Percentiles rank a stretch among this genome's conserved stretches.
Evolutionary conservation across 2,329 filamentous ascomycete species (phyloP).

Genomic region (Lasiodiplodia gonubiensis): DNA sequence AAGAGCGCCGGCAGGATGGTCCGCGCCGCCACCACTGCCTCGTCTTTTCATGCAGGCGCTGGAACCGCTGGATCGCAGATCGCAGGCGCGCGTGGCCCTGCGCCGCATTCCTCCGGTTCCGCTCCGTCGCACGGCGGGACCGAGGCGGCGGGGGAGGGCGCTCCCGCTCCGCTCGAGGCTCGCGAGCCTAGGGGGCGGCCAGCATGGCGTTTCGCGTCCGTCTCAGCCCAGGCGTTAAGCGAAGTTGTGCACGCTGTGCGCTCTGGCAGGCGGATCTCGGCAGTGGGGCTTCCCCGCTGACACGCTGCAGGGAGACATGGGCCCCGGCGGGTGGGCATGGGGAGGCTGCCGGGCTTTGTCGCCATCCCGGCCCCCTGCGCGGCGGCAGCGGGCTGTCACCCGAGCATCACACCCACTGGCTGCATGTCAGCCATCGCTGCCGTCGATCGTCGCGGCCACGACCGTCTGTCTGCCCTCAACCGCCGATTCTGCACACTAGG

Average conservation of each 20-base stretch:
- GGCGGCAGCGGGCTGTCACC: constrained; percentile 21
- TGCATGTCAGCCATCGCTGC: constrained; percentile 23
- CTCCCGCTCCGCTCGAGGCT: neutral
- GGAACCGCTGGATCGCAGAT: constrained; percentile 2
- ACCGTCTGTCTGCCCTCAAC: neutral
- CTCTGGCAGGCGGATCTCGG: constrained; percentile 26
- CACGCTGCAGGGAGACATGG: constrained; percentile 14
- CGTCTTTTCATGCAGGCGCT: neutral
- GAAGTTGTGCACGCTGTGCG: constrained; percentile 25
- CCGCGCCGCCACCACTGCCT: constrained; percentile 11
- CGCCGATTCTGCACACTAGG: constrained; percentile 23
- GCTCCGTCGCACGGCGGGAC: neutral
- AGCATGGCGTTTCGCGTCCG: constrained; percentile 22
- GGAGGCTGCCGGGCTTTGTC: neutral
- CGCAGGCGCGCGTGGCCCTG: constrained; percentile 8
- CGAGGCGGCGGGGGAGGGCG: neutral
- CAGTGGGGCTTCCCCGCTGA: constrained; percentile 25
- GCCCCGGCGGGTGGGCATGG: neutral
- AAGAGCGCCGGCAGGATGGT: constrained; percentile 7
- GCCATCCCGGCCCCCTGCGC: constrained; percentile 16
- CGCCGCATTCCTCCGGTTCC: neutral
- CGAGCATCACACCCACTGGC: constrained; percentile 21
- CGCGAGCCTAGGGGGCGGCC: neutral
- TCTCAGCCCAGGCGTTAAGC: constrained; percentile 23
- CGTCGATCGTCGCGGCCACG: constrained; percentile 15